Base-by-base conservation (phyloP, 768 basidiomycete genomes). In the Symmetrospora coprosmae region DNA sequence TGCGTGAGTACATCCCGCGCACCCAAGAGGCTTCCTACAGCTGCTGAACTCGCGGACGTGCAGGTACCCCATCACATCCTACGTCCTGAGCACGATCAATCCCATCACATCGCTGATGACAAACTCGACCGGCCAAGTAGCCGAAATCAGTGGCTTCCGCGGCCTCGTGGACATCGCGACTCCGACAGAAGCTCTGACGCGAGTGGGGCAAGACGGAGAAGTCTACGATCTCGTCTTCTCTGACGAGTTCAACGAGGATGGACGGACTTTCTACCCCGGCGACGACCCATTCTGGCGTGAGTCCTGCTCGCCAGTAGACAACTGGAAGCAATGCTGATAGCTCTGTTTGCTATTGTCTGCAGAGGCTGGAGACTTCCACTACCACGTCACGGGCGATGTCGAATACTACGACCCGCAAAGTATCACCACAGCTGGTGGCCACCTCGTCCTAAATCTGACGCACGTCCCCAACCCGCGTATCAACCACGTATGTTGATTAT, bases 51-150 rank as follows among this genome's bases (percentile, higher is more conserved):
- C n/a, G n/a, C 16, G 40, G 40, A 49, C 30, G 6, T 47, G 5
- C 13, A 59, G 56, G 6, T 59, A 49, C 28, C 47, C 47, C 17
- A 21, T 59, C 13, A 58, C 41, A 7, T 52, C 41, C n/a, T 59
- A 50, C 31, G 31, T 30, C 6, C 19, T 47, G 17, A 31, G 46
- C 9, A 41, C 52, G 27, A 38, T 38, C 3, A n/a, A 55, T 37
- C 27, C 30, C 37, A n/a, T 9, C 23, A 4, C 38, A 7, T 38
- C 52, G 40, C 6, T 55, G 31, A 30, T 38, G 17, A 83, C 87
- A 66, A 97, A 97, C 67, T 79, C 74, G 14, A 78, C 84, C 0
- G 92, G 91, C 2, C 91, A 96, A 73, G 82, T 94, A 31, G 87
- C 90, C 1, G 71, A 75, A 50, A 78, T 90, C 1, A 77, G 81